phyloP scores from a whole-genome alignment of 2,329 filamentous ascomycete genomes.

The Ophiognomonia clavigignenti-juglandacearum region DNA sequence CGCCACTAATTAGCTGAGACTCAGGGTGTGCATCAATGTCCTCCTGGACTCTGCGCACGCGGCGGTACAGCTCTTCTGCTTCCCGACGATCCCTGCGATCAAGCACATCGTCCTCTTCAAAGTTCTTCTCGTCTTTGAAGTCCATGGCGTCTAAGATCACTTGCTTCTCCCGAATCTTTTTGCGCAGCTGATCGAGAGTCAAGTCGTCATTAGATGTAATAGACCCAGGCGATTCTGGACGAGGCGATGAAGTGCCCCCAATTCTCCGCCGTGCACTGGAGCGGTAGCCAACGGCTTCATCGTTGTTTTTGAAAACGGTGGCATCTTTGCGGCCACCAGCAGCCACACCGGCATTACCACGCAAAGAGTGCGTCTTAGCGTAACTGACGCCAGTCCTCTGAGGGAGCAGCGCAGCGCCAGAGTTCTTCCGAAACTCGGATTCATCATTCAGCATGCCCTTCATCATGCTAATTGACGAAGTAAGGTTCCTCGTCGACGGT shows the following conservation, averaged over 20 bases:
- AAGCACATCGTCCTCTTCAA: conserved; percentile 86
- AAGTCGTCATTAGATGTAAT: conserved; percentile 73
- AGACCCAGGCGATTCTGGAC: conserved; percentile 70
- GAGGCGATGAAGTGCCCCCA: conserved; percentile 68
- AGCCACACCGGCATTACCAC: conserved; percentile 50
- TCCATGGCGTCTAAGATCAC: conserved; percentile 93
- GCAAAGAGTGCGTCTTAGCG: conserved; percentile 91
- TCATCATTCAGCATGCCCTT: conserved; percentile 87
- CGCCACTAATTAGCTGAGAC: conserved; percentile 61
- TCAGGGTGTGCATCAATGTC: conserved; percentile 92
- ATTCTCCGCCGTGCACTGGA: conserved; percentile 88
- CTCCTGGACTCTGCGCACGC: conserved; percentile 85
- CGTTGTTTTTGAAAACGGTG: conserved; percentile 94
- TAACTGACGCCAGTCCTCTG: conserved; percentile 99
- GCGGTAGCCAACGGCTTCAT: conserved; percentile 85
- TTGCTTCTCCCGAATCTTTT: conserved; percentile 91
- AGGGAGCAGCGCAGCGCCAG: conserved; percentile 83
- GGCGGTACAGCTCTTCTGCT: conserved; percentile 88
- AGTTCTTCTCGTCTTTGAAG: conserved; percentile 84
- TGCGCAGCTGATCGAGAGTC: conserved; percentile 79
- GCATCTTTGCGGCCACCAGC: conserved; percentile 77
- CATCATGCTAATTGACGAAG: conserved; percentile 86
- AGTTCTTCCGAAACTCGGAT: conserved; percentile 82
- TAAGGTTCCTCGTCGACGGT: conserved; percentile 89
- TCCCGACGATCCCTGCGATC: conserved; percentile 88